Evolutionary conservation across 371 early-diverging fungal genomes (phyloP), one percentile per base, ranked within the genome.

Genomic region (Globomyces sp.): DNA sequence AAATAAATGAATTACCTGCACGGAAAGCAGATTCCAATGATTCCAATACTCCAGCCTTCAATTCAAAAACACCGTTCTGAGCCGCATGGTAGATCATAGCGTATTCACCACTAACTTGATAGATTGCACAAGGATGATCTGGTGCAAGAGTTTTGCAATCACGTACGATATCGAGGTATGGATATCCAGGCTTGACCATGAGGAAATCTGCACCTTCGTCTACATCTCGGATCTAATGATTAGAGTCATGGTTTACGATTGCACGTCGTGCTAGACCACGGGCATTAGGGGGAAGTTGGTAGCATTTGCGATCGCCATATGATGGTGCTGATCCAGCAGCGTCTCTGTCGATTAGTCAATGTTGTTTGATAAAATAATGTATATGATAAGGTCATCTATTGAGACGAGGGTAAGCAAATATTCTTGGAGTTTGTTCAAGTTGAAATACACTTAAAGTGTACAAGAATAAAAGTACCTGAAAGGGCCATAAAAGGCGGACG

Each of bases 171-270:
- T 98, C 98, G 49, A 98, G 80, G 76, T 98, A 98, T 37, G 95
- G 95, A 65, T 87, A 87, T 36, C 92, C 96, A 2, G 98, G 98
- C 10, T 50, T 67, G 39, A 42, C 59, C 47, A 55, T 94, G 53
- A 98, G 83, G 40, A 94, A 86, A 77, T 98, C 98, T 4, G 97
- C 96, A 13, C 98, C 98, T 76, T 98, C 98, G 13, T 79, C 83
- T 69, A 92, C 87, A 74, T 98, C 97, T 49, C 97, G 88, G 50
- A 77, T 64, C 80, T 78, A 55, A 24, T 9, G 1, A 53, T 52
- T 44, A 66, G 58, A 5, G 9, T 11, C 24, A 72, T 24, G 24
- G 24, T 24, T 61, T 66, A 84, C 78, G 59, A 93, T 80, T 2
- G 97, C 95, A 10, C 96, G 87, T 45, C 90, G 86, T 0, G 95